These are phyloP conservation scores for Trypanosoma cruzi DNA, from an alignment of 208 protist species.

Conservation along the genomic window DNA sequence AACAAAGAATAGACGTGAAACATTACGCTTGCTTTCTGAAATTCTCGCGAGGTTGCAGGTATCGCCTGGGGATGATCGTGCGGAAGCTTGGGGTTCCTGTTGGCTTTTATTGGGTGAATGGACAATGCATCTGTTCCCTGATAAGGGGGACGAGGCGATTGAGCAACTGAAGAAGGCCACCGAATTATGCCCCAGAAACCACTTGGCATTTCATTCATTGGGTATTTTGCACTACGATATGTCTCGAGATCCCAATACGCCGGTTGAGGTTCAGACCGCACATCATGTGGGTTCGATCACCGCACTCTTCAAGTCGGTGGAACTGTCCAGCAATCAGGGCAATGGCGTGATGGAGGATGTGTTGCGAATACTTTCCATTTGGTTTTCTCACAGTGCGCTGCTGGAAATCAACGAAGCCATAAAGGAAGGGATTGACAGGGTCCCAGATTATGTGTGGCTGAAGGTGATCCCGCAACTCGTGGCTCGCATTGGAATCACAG, in stretches of 20 bases:
- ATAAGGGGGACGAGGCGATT: slow-evolving; percentile 80
- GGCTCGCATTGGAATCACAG: slow-evolving; percentile 96
- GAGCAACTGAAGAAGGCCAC: slow-evolving; percentile 69
- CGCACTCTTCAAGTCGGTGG: slow-evolving; percentile 82
- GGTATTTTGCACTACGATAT: slow-evolving; percentile 90
- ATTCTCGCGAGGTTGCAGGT: slow-evolving; percentile 64
- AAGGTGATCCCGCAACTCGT: slow-evolving; percentile 99
- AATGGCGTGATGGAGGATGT: slow-evolving; percentile 96
- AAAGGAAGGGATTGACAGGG: slow-evolving; percentile 89
- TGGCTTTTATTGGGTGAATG: slow-evolving; percentile 90
- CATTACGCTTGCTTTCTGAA: slow-evolving; percentile 63
- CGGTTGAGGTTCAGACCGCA: slow-evolving; percentile 54
- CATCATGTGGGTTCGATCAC: slow-evolving; percentile 75
- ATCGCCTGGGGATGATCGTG: slow-evolving; percentile 35
- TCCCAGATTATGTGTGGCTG: slow-evolving; percentile 98
- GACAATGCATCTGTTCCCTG: slow-evolving; percentile 82
- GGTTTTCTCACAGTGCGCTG: slow-evolving; percentile 94
- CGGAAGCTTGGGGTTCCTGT: slow-evolving; percentile 78
- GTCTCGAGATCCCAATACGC: slow-evolving; percentile 64
- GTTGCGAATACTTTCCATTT: slow-evolving; percentile 98
- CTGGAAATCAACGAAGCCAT: slow-evolving; percentile 86
- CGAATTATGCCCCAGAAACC: slow-evolving; percentile 71
- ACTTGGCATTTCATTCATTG: slow-evolving; percentile 80
- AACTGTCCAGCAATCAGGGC: slow-evolving; percentile 66
- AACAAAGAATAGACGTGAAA: slow-evolving; percentile 56